A percentile compares a stretch with the other conserved stretches of the same genome.
These are phyloP conservation scores for Stephania yunnanensis DNA, from an alignment of 164 flowering plant genomes.

Conservation along the genomic window DNA sequence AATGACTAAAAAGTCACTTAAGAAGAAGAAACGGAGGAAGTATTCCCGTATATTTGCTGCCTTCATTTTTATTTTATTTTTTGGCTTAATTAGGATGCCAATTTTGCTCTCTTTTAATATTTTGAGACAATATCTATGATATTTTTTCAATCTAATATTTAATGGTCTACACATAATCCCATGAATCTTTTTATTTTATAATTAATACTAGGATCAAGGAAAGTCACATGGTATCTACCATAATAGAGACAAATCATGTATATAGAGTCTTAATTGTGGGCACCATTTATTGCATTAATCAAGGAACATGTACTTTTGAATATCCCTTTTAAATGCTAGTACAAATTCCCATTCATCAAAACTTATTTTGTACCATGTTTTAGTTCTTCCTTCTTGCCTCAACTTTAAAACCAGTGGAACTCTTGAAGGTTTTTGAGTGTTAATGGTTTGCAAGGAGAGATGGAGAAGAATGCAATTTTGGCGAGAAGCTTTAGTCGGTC, in stretches of 20 bases:
- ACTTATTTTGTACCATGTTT: not conserved
- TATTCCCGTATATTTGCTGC: no score
- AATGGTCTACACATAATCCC: not conserved
- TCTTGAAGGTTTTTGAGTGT: not conserved
- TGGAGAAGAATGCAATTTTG: slow-evolving; percentile 28
- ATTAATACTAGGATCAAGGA: not conserved
- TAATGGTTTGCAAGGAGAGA: not conserved
- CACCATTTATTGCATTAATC: not conserved
- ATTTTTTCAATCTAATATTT: not conserved
- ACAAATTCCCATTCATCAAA: not conserved
- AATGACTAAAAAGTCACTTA: no score
- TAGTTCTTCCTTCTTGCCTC: not conserved
- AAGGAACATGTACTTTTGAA: not conserved
- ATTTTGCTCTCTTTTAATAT: no score
- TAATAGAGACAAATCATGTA: no score
- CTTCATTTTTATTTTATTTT: no score
- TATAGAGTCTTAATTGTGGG: not conserved
- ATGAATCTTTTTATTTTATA: not conserved
- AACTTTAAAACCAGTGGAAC: no score
- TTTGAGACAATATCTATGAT: no score
- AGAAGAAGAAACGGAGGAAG: no score
- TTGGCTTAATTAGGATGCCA: no score
- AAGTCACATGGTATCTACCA: not conserved
- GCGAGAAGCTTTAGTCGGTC: slow-evolving; percentile 30
- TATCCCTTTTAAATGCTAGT: no score